Percentiles rank a stretch among this genome's conserved stretches.
Conservation (phyloP, 2,329 filamentous ascomycete species). For the Cladosporium halotolerans region DNA sequence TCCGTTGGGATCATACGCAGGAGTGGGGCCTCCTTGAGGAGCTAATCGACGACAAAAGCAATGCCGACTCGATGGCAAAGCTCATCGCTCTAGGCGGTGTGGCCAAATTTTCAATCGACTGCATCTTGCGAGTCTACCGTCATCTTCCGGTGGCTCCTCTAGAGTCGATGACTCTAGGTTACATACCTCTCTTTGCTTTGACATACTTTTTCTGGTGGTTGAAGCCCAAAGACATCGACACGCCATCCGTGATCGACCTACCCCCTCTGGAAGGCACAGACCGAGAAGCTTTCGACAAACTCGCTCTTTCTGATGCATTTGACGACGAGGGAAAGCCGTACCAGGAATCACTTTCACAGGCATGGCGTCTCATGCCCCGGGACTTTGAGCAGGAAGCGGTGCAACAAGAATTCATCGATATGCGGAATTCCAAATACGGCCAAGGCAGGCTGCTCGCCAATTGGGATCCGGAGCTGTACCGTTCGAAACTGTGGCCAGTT, state of each 20-base stretch:
- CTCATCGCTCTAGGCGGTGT: conserved; percentile 27
- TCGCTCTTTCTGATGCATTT: conserved; percentile 25
- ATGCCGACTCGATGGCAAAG: conserved; percentile 29
- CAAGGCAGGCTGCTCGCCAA: conserved; percentile 14
- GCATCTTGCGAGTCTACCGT: conserved; percentile 28
- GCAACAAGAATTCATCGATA: conserved; percentile 13
- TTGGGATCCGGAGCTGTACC: conserved; percentile 25
- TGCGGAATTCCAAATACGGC: background rate
- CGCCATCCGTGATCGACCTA: conserved; percentile 26
- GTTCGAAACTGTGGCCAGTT: conserved; percentile 21
- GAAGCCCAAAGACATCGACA: conserved; percentile 34
- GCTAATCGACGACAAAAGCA: conserved; percentile 30
- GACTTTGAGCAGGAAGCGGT: conserved; percentile 29
- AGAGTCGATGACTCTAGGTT: conserved; percentile 33
- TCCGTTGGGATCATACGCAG: conserved; percentile 26
- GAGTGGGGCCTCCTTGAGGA: conserved; percentile 26
- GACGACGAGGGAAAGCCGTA: conserved; percentile 23
- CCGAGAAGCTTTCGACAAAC: conserved; percentile 20
- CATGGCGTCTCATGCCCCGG: conserved; percentile 29
- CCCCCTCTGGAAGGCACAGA: conserved; percentile 24
- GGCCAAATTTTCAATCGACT: conserved; percentile 29
- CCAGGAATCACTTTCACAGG: conserved; percentile 22
- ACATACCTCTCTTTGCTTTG: conserved; percentile 31
- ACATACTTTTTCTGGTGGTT: conserved; percentile 34
- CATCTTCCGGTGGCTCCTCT: conserved; percentile 30